Base-by-base conservation (phyloP, 2,329 filamentous ascomycete genomes). In the Arthrobotrys sphaeroides region DNA sequence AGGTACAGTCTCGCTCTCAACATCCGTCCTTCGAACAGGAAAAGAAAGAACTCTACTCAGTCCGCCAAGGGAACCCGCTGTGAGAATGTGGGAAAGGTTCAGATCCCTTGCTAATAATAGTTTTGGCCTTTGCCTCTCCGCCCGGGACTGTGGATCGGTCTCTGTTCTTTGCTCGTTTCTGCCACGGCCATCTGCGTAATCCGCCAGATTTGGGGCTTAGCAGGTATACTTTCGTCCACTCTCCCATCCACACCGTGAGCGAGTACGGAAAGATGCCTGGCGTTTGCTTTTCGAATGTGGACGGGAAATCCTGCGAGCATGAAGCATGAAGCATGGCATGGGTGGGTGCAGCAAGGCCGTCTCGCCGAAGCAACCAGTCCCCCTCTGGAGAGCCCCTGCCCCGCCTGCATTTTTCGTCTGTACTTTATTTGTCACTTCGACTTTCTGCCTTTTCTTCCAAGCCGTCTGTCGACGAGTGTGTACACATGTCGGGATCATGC, bases 321-420 rank as follows among this genome's bases (percentile, higher is more conserved):
- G 16, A 53, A 49, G 22, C 13, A 13, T 5, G 20, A n/a, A 13
- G 5, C 16, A 13, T n/a, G n/a, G n/a, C 5, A 18, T 6, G 16
- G 5, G 40, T 6, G 16, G 40, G 12, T n/a, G 5, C 4, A 13
- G 40, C 12, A n/a, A 49, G 28, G 33, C 66, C 67, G 33, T 70
- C 67, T 70, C 67, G 67, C 67, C 67, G 67, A 70, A 70, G 64
- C n/a, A n/a, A n/a, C n/a, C n/a, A n/a, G n/a, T n/a, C n/a, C n/a
- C n/a, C n/a, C n/a, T n/a, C n/a, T n/a, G n/a, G n/a, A n/a, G n/a
- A n/a, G n/a, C n/a, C n/a, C n/a, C n/a, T n/a, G n/a, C n/a, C n/a
- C n/a, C n/a, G n/a, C n/a, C n/a, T n/a, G n/a, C n/a, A n/a, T n/a
- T n/a, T 47, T 67, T 67, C 49, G 62, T 49, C 33, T 31, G 40